Percentiles rank a stretch among this genome's conserved stretches.
phyloP scores from a whole-genome alignment of 192 early-diverging fungal species.

The Backusella luteola region DNA sequence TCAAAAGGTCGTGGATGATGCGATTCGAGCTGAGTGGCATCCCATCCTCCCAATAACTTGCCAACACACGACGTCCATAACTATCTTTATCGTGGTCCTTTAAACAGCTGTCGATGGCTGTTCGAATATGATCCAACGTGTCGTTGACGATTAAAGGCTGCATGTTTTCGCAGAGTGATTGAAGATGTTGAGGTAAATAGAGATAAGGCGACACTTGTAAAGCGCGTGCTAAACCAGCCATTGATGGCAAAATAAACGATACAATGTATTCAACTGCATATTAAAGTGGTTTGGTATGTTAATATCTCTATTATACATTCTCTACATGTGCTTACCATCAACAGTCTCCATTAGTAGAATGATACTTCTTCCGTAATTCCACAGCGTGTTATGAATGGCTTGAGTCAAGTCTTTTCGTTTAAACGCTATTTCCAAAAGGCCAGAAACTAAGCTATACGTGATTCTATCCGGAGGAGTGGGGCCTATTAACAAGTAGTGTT shows the following conservation, averaged over 20 bases:
- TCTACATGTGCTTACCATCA: not conserved
- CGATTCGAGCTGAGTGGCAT: slow-evolving; percentile 52
- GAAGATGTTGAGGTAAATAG: slow-evolving; percentile 46
- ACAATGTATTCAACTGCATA: slow-evolving; percentile 38
- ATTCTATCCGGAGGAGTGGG: slow-evolving; percentile 25
- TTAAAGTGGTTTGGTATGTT: too few relatives aligned
- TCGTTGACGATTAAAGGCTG: slow-evolving; percentile 44
- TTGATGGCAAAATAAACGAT: slow-evolving; percentile 51
- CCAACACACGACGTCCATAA: slow-evolving; percentile 46
- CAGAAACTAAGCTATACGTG: slow-evolving; percentile 39
- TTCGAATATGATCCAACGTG: slow-evolving; percentile 39
- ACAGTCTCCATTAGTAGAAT: slow-evolving; percentile 1
- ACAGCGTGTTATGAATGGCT: slow-evolving; percentile 38
- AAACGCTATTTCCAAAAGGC: slow-evolving; percentile 40
- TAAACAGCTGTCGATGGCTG: slow-evolving; percentile 33
- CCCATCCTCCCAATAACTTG: slow-evolving; percentile 43
- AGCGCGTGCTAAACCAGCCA: slow-evolving; percentile 54
- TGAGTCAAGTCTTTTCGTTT: slow-evolving; percentile 26
- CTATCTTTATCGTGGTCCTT: slow-evolving; percentile 22
- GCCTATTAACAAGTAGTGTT: not conserved
- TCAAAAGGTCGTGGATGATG: slow-evolving; percentile 46
- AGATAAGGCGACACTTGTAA: slow-evolving; percentile 46
- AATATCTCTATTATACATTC: not conserved
- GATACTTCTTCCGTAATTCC: slow-evolving; percentile 42
- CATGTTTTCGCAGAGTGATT: slow-evolving; percentile 40